Conservation (phyloP, 257 asterid genomes). For the Salvia miltiorrhiza region DNA sequence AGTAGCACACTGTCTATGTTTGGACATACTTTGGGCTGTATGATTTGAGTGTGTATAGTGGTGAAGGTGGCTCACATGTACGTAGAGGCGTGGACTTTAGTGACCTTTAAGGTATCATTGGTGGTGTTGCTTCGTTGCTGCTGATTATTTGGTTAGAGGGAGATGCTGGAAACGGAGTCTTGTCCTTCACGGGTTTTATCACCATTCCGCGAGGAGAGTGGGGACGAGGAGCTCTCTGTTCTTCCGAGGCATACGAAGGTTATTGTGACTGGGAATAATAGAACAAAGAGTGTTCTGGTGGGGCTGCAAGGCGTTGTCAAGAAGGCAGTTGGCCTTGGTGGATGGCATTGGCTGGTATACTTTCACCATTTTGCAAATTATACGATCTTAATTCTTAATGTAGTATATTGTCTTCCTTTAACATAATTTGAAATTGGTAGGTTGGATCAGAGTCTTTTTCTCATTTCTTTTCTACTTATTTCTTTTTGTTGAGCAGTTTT, state of each 20-base stretch:
- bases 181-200: constrained; percentile 67
- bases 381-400: not conserved
- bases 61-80: constrained; percentile 5
- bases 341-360: constrained; percentile 99
- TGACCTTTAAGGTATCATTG: constrained; percentile 15
- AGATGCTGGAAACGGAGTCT: constrained; percentile 68
- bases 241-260: constrained; percentile 97
- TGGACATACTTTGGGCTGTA: not conserved
- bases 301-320: constrained; percentile 94
- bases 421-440: not conserved
- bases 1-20: not conserved
- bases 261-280: constrained; percentile 86
- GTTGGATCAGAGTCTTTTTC: not conserved
- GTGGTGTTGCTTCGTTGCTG: constrained; percentile 4
- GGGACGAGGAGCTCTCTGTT: constrained; percentile 89
- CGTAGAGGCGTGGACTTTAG: constrained; percentile 7
- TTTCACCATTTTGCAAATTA: constrained; percentile 14
- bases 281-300: constrained; percentile 89
- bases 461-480: not conserved
- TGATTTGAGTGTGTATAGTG: not conserved
- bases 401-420: not conserved
- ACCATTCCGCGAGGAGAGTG: constrained; percentile 81
- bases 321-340: constrained; percentile 98
- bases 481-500: no score
- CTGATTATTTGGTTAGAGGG: constrained; percentile 20